Base-by-base conservation (phyloP, 306 rosid species). In the Trifolium fragiferum region DNA sequence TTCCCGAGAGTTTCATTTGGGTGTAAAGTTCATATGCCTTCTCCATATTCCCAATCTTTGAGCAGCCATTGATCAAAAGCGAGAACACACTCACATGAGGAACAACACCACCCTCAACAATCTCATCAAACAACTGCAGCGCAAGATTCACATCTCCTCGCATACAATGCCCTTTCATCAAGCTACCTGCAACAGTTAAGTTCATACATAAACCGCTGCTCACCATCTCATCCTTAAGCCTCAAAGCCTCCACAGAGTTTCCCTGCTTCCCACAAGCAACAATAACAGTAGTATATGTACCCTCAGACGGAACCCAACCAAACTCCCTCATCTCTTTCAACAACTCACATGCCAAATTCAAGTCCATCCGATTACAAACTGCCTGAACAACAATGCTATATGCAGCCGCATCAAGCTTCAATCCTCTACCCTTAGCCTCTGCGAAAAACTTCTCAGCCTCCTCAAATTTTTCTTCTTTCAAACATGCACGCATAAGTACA, bases 191-290 rank as follows among this genome's bases (percentile, higher is more conserved):
- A 80, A 80, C 86, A 70, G 41, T 15, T 82, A 79, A 72, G 79
- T 85, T 82, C 73, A 87, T 37, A 2, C 84, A 80, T 18, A 70
- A 46, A 58, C 95, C 85, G 23, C 81, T 79, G 55, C 73, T 72
- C 38, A 83, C 67, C 98, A 93, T 93, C 75, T 89, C 93, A 80
- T 90, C 93, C 82, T 76, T 93, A 27, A 89, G 65, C 79, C 82
- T 77, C 77, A 83, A 23, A n/a, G 92, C 98, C 60, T 81, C 88
- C 13, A 21, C 64, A 84, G 90, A 5, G 81, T 89, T 85, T 53
- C 93, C 80, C 79, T 83, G 79, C 87, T 88, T 90, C 61, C 82
- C 93, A 81, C 89, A 89, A 68, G 89, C 84, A 77, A 75, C 30
- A 30, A 93, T 78, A 16, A 86, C 88, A 80, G 76, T 11, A 2